Base-by-base conservation (phyloP, 208 protist species). In the Trypanosoma platydactyli region DNA sequence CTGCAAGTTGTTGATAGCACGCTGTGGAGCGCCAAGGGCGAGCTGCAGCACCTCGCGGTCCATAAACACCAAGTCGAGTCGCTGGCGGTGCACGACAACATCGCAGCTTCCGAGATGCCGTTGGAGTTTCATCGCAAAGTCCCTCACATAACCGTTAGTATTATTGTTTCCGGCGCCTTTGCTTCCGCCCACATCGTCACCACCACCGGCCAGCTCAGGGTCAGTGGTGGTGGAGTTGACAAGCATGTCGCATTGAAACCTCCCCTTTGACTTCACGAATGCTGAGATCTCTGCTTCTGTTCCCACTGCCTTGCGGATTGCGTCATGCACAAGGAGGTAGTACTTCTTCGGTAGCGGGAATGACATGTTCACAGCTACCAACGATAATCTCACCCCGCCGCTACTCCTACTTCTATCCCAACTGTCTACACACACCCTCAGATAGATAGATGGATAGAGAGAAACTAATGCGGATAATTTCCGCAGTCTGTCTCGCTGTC, bases 171-270 rank as follows among this genome's bases (percentile, higher is more conserved):
- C n/a, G n/a, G n/a, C n/a, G n/a, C n/a, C n/a, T n/a, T n/a, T n/a
- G n/a, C n/a, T n/a, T n/a, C n/a, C n/a, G n/a, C n/a, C n/a, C n/a
- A 27, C 44, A 25, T 65, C 64, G 6, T 49, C 18, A 20, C 20
- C 15, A 38, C 1, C 22, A 1, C 5, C 58, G 45, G 54, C 9
- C 13, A 70, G 15, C 7, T 71, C 57, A 0, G 81, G 81, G 56
- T 95, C 86, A 7, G 82, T 91, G 15, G 46, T 38, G 9, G 61
- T 30, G n/a, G 71, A 71, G 64, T 91, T 92, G 27, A 95, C 69
- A 20, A 94, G 73, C 90, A 95, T 95, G 61, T 95, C 83, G 46
- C 90, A 94, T 63, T 95, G 90, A 61, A 91, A 95, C 0, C 59
- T 56, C 52, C 77, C 66, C 58, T 77, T 76, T 3, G 76, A 64